Evolutionary conservation across 495 filamentous ascomycete genomes (phyloP), one percentile per base, ranked within the genome.

Genomic region (Penicillium paxilli): DNA sequence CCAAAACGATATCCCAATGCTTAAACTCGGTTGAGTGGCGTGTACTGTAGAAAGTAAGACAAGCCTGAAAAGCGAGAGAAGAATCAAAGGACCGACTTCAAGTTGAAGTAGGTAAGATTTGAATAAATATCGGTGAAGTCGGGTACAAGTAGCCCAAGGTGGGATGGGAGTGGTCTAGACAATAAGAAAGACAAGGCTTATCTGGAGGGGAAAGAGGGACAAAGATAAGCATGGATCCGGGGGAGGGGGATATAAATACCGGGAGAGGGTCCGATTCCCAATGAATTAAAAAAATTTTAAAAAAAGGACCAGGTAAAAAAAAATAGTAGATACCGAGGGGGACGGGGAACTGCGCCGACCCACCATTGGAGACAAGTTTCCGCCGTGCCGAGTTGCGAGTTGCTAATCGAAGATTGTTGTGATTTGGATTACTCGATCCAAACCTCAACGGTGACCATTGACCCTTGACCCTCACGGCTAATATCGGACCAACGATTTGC

Each of bases 371-470:
- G 41, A 11, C 4, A 28, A 52, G 50, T 46, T 57, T 26, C 58
- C 53, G 51, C 46, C 26, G 51, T 42, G 50, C 55, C 47, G 53
- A 45, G 33, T 22, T 42, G 40, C 23, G 47, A 17, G 16, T 32
- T 33, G 46, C 26, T 28, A 49, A 35, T 30, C 30, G 21, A 28
- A 49, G 46, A n/a, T 5, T 26, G 54, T 52, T 55, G 40, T 52
- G 21, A 64, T n/a, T n/a, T n/a, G n/a, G n/a, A n/a, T 64, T 62
- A 64, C 62, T 64, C 62, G 62, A 64, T 64, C 10, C n/a, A n/a
- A n/a, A n/a, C n/a, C n/a, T n/a, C n/a, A n/a, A n/a, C n/a, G n/a
- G n/a, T n/a, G n/a, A n/a, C n/a, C n/a, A n/a, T n/a, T n/a, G n/a
- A n/a, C n/a, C n/a, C n/a, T n/a, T n/a, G n/a, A n/a, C n/a, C n/a